phyloP scores from a whole-genome alignment of 2,329 filamentous ascomycete species.

The Aspergillus amoenus region DNA sequence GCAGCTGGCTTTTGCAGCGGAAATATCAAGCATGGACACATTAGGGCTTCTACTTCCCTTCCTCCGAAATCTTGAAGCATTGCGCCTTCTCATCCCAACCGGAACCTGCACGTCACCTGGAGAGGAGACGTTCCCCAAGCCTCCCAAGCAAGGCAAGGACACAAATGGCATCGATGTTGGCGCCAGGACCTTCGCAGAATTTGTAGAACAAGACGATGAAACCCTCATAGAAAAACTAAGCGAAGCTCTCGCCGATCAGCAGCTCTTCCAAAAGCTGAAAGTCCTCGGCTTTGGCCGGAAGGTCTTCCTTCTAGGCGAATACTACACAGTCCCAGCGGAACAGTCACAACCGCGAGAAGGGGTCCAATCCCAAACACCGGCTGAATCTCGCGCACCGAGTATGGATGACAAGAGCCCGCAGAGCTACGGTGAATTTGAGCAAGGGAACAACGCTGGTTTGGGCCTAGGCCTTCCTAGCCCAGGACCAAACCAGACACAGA shows the following conservation, averaged over 20 bases:
- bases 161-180: background rate
- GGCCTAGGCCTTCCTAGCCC: background rate
- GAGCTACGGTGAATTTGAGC: background rate
- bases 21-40: constrained; percentile 40
- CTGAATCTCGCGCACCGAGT: constrained; percentile 10
- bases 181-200: constrained; percentile 30
- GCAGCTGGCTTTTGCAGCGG: constrained; percentile 56
- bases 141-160: background rate
- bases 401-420: constrained; percentile 10
- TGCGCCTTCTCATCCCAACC: constrained; percentile 43
- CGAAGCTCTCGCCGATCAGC: constrained; percentile 31
- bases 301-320: constrained; percentile 37
- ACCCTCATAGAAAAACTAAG: constrained; percentile 32
- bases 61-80: constrained; percentile 39
- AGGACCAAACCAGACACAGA: background rate
- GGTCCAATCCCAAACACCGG: constrained; percentile 18
- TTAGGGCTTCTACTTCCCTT: constrained; percentile 41
- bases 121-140: background rate
- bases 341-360: constrained; percentile 4
- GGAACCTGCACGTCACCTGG: constrained; percentile 13
- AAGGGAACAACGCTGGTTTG: background rate
- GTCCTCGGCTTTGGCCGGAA: constrained; percentile 42
- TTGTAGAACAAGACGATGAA: constrained; percentile 40
- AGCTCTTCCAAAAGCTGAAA: constrained; percentile 32
- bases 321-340: constrained; percentile 32